Base-by-base conservation (phyloP, 352 stramenopile species). In the Phytopythium litorale region DNA sequence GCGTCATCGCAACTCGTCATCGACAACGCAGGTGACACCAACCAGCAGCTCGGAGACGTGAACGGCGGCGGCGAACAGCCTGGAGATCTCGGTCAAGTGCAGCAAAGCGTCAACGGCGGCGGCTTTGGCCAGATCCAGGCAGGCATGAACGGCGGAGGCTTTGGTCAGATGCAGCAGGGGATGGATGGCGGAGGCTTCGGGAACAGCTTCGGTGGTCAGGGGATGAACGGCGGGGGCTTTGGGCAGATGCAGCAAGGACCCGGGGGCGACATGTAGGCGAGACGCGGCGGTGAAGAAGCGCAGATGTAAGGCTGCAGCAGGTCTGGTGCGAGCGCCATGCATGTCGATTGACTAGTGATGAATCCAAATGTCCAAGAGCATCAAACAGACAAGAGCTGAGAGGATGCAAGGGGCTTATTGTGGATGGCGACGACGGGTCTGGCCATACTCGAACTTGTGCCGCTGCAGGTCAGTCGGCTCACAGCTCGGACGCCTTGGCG, bases 401-500 rank as follows among this genome's bases (percentile, higher is more conserved):
- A 21, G 6, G 18, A 23, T 12, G 42, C 5, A 23, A 48, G 42
- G 23, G 42, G 42, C 42, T 48, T 48, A 19, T 48, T 48, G 25
- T 48, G 42, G 3, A 48, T 48, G 42, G 19, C 18, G 42, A 48
- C 9, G 15, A 43, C 37, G 28, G 28, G 28, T 13, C 37, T 43
- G 48, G 23, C 23, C 48, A 53, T 21, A 53, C 48, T 19, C 50
- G 23, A 56, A 43, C 37, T n/a, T 15, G 33, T 35, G 33, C 52
- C 16, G 35, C 35, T 58, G 16, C n/a, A 21, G 23, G 12, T 54
- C 48, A 32, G 15, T 19, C 30, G 25, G 21, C 32, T 43, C 52
- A 58, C 52, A 58, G 19, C 52, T 43, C 52, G 18, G 32, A 58
- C 33, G 33, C 32, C 30, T 58, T 45, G 18, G 30, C 33, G 3